These are phyloP conservation scores for Cladosporium sp. DNA, from an alignment of 2,329 filamentous ascomycete genomes.

Conservation along the genomic window DNA sequence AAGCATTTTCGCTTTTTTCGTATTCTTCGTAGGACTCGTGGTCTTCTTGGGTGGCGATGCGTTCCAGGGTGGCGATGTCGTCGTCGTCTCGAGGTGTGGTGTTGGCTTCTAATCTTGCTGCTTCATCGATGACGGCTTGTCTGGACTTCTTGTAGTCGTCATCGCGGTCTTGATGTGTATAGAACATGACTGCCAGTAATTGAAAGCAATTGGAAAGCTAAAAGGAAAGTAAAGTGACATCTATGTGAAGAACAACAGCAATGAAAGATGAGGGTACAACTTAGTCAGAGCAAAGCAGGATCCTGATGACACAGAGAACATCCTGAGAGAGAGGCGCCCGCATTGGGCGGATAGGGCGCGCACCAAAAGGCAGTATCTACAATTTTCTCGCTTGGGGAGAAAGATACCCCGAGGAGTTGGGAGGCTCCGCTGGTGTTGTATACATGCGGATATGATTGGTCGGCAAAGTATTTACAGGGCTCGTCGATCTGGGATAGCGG, in stretches of 20 bases:
- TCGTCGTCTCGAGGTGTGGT: conserved; percentile 23
- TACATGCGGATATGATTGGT: neutral
- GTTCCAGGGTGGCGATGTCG: conserved; percentile 29
- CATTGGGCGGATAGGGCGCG: conserved; percentile 1
- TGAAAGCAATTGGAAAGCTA: neutral
- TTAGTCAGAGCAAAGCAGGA: conserved; percentile 9
- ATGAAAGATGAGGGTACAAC: neutral
- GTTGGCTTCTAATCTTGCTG: conserved; percentile 18
- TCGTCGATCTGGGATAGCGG: neutral
- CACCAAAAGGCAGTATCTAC: conserved; percentile 9
- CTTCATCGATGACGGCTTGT: conserved; percentile 23
- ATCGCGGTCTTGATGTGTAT: conserved; percentile 19
- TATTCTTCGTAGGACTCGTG: conserved; percentile 24
- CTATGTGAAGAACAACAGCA: neutral
- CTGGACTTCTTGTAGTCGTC: conserved; percentile 20
- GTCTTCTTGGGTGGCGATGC: conserved; percentile 24
- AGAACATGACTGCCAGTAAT: conserved; percentile 9
- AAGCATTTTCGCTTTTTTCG: neutral
- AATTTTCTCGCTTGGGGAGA: conserved; percentile 17
- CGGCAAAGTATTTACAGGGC: neutral
- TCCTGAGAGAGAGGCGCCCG: neutral
- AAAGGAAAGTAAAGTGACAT: neutral
- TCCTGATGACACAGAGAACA: conserved; percentile 13
- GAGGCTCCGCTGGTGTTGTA: neutral
- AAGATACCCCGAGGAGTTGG: conserved; percentile 14